Base-by-base conservation (phyloP, 306 rosid species). In the Trifolium fragiferum region DNA sequence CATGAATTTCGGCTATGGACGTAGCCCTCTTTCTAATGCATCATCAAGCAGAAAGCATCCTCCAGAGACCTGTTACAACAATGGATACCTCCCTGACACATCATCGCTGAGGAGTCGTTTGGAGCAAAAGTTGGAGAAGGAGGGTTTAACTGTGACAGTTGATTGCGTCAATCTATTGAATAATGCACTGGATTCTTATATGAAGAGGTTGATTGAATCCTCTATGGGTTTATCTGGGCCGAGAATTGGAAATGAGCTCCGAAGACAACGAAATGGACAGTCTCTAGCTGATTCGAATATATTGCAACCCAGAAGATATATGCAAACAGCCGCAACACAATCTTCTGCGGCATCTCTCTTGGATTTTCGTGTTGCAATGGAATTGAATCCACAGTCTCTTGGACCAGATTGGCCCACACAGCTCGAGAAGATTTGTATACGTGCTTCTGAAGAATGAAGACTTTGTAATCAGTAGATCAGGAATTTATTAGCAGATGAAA, bases 171-270 rank as follows among this genome's bases (percentile, higher is more conserved):
- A 95, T 70, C 88, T 95, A 32, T 84, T 95, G 81, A 95, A 95
- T 78, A 95, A 87, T 68, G 93, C 92, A 2, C 72, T 95, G 76
- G 99, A 95, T 86, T 81, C 81, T 20, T 90, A 95, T 80, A 37
- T 95, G 83, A 95, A 95, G 90, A 89, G 96, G 80, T 79, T 95
- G 74, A 77, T 92, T 12, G 97, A 92, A 71, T 92, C 96, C 53
- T 82, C 87, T 76, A 61, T 86, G 82, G 66, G 61, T 80, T 83
- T 90, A 59, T 80, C 90, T n/a, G 88, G 82, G 38, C 77, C 89
- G n/a, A 84, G 92, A 82, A 14, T 25, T 43, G 81, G 84, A 61
- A 82, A 63, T 11, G 82, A 72, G 68, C 82, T 62, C 38, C 58
- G 1, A 54, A 83, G 76, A 78, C 85, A 61, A 33, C 72, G 0